A percentile compares a stretch with the other conserved stretches of the same genome.
Evolutionary conservation across 495 filamentous ascomycete genomes (phyloP).

Genomic region (Penicillium odoratum): DNA sequence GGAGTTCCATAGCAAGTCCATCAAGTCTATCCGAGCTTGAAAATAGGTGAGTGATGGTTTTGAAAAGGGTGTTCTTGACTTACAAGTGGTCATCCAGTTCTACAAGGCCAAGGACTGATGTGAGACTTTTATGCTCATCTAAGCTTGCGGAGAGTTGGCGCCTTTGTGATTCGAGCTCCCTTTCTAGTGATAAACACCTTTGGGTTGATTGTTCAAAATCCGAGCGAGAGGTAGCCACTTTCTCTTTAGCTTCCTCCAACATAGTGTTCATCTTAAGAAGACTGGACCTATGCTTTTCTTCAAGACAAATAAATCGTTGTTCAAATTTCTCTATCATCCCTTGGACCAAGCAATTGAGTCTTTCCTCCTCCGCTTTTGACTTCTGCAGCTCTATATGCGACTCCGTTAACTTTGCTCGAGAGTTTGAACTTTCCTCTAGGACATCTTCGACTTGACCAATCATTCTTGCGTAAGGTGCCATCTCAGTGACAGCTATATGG

Average conservation of each 20-base stretch:
- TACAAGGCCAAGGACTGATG: not conserved
- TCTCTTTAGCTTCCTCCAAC: not conserved
- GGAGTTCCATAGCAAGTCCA: too few relatives aligned
- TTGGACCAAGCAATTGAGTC: not conserved
- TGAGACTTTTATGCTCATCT: not conserved
- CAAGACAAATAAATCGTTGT: not conserved
- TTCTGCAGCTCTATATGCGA: not conserved
- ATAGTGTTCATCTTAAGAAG: not conserved
- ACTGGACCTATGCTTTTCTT: not conserved
- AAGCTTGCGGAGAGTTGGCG: not conserved
- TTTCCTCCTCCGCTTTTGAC: not conserved
- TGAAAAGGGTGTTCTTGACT: not conserved
- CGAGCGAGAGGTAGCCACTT: not conserved
- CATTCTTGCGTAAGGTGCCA: not conserved
- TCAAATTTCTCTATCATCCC: constrained; percentile 2
- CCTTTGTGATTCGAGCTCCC: not conserved
- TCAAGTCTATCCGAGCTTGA: too few relatives aligned
- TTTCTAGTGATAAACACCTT: not conserved
- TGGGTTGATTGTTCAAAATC: not conserved
- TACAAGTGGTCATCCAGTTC: not conserved
- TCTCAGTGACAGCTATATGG: not conserved
- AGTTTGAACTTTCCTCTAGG: not conserved
- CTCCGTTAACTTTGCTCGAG: not conserved
- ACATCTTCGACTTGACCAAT: not conserved
- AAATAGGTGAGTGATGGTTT: not conserved